Percentiles rank a stretch among this genome's conserved stretches.
Evolutionary conservation across 1,284 basidiomycete species (phyloP).

Genomic region (Inonotus hispidus): DNA sequence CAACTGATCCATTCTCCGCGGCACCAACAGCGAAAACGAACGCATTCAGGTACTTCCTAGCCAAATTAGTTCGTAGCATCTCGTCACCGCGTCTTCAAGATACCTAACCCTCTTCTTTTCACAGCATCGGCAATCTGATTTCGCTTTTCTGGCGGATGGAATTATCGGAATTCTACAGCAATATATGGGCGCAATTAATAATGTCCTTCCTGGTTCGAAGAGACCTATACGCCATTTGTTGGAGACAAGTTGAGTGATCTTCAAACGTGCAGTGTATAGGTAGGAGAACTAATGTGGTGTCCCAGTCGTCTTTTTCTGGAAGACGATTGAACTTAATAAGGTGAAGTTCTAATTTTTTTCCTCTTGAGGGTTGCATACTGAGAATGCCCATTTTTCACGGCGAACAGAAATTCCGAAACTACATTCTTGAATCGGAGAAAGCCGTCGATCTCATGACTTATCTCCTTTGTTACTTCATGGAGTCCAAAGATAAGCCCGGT

Average conservation of each 20-base stretch:
- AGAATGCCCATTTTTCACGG: constrained; percentile 12
- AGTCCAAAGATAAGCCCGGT: constrained; percentile 89
- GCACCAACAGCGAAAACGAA: constrained; percentile 70
- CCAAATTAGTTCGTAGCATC: constrained; percentile 63
- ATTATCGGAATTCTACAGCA: constrained; percentile 67
- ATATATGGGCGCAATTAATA: constrained; percentile 67
- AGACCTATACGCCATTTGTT: constrained; percentile 76
- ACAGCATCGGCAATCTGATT: constrained; percentile 85
- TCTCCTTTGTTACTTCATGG: constrained; percentile 73
- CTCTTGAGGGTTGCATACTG: not conserved
- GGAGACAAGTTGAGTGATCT: constrained; percentile 60
- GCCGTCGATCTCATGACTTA: constrained; percentile 72
- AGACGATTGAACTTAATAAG: constrained; percentile 87
- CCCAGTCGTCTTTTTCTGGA: constrained; percentile 83
- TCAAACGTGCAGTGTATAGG: not conserved
- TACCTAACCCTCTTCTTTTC: not conserved
- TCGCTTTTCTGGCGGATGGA: constrained; percentile 76
- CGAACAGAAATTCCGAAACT: constrained; percentile 76
- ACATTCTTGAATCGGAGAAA: constrained; percentile 74
- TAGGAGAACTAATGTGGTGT: constrained; percentile 16
- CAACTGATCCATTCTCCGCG: constrained; percentile 36
- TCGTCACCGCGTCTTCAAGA: constrained; percentile 2
- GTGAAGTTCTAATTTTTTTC: constrained; percentile 37
- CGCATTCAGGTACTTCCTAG: constrained; percentile 84
- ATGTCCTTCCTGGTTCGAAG: constrained; percentile 76